These are phyloP conservation scores for Fraxinus sp. DNA, from an alignment of 305 asterid genomes.

Conservation along the genomic window DNA sequence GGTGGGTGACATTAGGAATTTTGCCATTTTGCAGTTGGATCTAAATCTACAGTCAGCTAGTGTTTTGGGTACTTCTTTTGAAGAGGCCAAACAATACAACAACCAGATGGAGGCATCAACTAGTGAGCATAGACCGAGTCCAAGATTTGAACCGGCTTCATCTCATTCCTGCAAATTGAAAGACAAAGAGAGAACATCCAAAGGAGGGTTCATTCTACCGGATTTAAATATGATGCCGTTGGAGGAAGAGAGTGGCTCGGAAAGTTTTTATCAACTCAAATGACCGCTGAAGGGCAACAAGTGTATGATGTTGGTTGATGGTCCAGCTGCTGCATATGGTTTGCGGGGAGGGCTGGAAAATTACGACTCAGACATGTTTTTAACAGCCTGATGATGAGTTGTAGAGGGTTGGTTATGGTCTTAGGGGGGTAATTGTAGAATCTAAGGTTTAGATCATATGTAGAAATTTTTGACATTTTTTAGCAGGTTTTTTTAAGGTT, in stretches of 20 bases:
- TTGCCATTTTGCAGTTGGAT: slow-evolving; percentile 28
- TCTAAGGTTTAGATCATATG: neutral
- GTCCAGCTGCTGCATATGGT: neutral
- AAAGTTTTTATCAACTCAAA: neutral
- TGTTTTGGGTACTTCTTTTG: neutral
- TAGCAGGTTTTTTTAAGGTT: neutral
- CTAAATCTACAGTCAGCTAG: slow-evolving; percentile 22
- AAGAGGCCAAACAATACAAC: neutral
- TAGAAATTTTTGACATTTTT: slow-evolving; percentile 2
- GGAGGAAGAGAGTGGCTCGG: slow-evolving; percentile 28
- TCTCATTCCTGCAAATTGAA: slow-evolving; percentile 10
- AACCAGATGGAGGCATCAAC: slow-evolving; percentile 21
- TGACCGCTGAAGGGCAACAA: neutral
- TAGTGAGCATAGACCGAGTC: neutral
- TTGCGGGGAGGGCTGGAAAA: neutral
- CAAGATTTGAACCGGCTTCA: slow-evolving; percentile 7
- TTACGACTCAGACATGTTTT: neutral
- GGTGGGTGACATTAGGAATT: neutral
- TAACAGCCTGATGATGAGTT: neutral
- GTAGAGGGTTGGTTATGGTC: neutral
- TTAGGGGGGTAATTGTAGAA: neutral
- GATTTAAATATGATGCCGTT: slow-evolving; percentile 37
- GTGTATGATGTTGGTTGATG: neutral
- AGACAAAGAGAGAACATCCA: neutral
- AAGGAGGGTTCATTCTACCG: slow-evolving; percentile 33